phyloP scores from a whole-genome alignment of 225 moss, liverwort and hornwort species.

The Bryum argenteum region DNA sequence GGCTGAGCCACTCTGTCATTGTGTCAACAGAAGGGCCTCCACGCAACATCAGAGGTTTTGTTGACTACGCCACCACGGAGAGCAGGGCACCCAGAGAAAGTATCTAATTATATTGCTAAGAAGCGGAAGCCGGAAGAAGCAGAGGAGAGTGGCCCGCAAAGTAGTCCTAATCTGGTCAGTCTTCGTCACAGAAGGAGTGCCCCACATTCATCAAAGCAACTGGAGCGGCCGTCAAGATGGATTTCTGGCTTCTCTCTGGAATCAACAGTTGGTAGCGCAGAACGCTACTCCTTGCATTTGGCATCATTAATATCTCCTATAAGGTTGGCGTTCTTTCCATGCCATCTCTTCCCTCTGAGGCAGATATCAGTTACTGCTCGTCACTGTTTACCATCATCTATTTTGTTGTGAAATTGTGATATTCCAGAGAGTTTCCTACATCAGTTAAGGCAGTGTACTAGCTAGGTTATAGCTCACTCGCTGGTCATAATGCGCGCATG shows the following conservation, averaged over 20 bases:
- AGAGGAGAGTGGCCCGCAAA: slow-evolving; percentile 38
- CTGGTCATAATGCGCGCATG: slow-evolving; percentile 4
- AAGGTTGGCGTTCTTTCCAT: slow-evolving; percentile 53
- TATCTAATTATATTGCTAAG: slow-evolving; percentile 36
- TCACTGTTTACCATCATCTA: neutral
- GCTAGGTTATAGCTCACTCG: neutral
- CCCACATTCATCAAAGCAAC: slow-evolving; percentile 52
- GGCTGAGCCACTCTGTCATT: slow-evolving; percentile 11
- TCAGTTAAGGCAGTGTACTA: slow-evolving; percentile 3
- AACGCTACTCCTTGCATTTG: slow-evolving; percentile 55
- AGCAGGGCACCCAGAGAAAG: slow-evolving; percentile 42
- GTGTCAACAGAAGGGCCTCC: slow-evolving; percentile 32
- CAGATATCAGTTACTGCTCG: neutral
- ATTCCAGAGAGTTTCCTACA: neutral
- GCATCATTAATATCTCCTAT: slow-evolving; percentile 66
- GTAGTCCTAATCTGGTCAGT: slow-evolving; percentile 44
- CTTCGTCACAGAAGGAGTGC: slow-evolving; percentile 60
- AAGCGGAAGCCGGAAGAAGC: slow-evolving; percentile 47
- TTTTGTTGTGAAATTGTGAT: slow-evolving; percentile 11
- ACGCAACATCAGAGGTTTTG: slow-evolving; percentile 32
- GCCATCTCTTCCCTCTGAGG: slow-evolving; percentile 13
- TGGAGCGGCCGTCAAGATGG: slow-evolving; percentile 54
- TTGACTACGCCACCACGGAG: slow-evolving; percentile 39
- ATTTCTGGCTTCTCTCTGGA: slow-evolving; percentile 46
- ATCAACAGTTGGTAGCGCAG: slow-evolving; percentile 57